Conservation (phyloP, 2,329 filamentous ascomycete species). For the Tolypocladium endophyticum region DNA sequence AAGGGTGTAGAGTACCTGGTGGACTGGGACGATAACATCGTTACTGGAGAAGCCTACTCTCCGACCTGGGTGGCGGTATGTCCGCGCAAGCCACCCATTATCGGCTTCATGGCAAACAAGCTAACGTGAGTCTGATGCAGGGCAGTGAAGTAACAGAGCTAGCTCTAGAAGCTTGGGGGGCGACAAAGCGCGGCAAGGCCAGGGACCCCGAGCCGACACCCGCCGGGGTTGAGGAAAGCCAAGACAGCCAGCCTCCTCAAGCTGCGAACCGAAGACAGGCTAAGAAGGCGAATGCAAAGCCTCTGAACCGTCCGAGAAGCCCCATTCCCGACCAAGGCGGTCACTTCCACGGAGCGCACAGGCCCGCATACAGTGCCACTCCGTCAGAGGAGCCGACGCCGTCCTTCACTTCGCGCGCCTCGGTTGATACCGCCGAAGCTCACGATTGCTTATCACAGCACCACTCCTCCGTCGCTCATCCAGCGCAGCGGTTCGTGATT, state of each 20-base stretch:
- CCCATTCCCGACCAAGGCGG: conserved; percentile 7
- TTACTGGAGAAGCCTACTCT: conserved; percentile 19
- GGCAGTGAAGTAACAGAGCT: conserved; percentile 18
- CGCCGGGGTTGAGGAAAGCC: conserved; percentile 5
- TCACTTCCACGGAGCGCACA: conserved; percentile 11
- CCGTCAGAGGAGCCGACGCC: conserved; percentile 18
- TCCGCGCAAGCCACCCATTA: background rate
- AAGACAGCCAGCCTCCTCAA: conserved; percentile 15
- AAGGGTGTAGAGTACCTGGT: conserved; percentile 23
- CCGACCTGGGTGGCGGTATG: conserved; percentile 20
- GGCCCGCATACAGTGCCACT: conserved; percentile 10
- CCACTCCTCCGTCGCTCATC: conserved; percentile 3
- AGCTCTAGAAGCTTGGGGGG: conserved; percentile 23
- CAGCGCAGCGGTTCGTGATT: conserved; percentile 13
- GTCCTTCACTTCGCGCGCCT: conserved; percentile 17
- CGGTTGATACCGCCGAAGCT: conserved; percentile 10
- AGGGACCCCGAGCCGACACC: background rate
- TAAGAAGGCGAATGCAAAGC: conserved; percentile 4
- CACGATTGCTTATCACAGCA: conserved; percentile 6
- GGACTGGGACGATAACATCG: conserved; percentile 24
- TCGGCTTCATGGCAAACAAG: conserved; percentile 2
- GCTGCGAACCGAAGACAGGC: conserved; percentile 16
- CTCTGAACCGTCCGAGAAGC: background rate
- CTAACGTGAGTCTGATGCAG: conserved; percentile 12
- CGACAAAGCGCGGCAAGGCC: conserved; percentile 8